Percentiles rank a stretch among this genome's conserved stretches.
These are phyloP conservation scores for Albatrellus sp. DNA, from an alignment of 1,284 basidiomycete genomes.

Conservation along the genomic window DNA sequence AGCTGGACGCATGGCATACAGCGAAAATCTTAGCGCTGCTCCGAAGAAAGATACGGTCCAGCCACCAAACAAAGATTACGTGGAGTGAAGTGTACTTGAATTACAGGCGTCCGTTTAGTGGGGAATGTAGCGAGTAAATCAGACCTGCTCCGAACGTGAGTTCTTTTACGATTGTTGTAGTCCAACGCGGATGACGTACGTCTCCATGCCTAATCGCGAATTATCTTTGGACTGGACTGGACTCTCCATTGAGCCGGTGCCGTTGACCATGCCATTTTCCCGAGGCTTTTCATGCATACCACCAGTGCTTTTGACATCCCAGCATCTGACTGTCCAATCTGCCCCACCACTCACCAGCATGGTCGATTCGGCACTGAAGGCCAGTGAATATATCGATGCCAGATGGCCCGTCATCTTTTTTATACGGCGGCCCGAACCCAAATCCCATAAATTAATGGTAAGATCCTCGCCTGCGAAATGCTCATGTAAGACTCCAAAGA, in stretches of 20 bases:
- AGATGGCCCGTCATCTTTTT: slow-evolving; percentile 97
- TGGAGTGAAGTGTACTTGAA: slow-evolving; percentile 87
- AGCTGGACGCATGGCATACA: background rate
- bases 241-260: slow-evolving; percentile 14
- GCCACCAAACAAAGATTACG: slow-evolving; percentile 89
- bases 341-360: slow-evolving; percentile 82
- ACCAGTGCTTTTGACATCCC: slow-evolving; percentile 86
- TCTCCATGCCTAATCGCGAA: slow-evolving; percentile 29
- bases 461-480: slow-evolving; percentile 68
- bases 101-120: slow-evolving; percentile 90
- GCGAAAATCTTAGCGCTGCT: slow-evolving; percentile 30
- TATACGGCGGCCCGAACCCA: slow-evolving; percentile 83
- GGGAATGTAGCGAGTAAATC: slow-evolving; percentile 87
- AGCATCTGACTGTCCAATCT: slow-evolving; percentile 92
- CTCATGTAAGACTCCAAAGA: background rate
- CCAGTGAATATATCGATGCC: slow-evolving; percentile 78
- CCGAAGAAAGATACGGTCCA: slow-evolving; percentile 52
- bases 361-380: slow-evolving; percentile 86
- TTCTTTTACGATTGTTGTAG: too few species aligned
- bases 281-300: slow-evolving; percentile 41
- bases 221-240: slow-evolving; percentile 27
- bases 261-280: slow-evolving; percentile 37
- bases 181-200: slow-evolving; percentile 30
- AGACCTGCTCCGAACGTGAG: slow-evolving; percentile 31
- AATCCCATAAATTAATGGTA: slow-evolving; percentile 92